phyloP scores from a whole-genome alignment of 176 grass and related monocot species.

The Panicum miliaceum region DNA sequence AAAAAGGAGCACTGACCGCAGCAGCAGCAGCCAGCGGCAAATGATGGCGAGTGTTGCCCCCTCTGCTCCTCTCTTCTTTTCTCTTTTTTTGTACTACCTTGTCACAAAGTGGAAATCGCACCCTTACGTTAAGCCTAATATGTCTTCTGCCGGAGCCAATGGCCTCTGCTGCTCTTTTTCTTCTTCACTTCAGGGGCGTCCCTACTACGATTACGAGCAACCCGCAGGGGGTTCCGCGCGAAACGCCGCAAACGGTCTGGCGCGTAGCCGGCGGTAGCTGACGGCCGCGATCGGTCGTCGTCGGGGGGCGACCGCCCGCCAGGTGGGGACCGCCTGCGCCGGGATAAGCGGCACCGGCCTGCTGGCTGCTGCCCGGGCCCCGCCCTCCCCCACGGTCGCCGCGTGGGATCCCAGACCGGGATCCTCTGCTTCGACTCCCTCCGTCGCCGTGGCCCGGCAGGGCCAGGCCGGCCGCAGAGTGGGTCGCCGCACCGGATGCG shows the following conservation, averaged over 20 bases:
- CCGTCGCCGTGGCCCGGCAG: too few relatives aligned
- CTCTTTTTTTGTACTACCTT: neutral
- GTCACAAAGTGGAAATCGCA: neutral
- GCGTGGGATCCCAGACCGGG: neutral
- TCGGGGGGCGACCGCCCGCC: too few relatives aligned
- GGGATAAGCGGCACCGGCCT: conserved; percentile 34
- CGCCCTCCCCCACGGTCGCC: neutral
- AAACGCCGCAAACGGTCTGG: neutral
- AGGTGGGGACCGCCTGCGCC: neutral
- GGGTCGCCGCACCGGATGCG: too few relatives aligned
- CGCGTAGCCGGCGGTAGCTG: neutral
- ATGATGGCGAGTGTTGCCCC: neutral
- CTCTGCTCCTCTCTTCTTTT: too few relatives aligned
- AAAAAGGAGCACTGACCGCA: neutral
- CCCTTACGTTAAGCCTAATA: conserved; percentile 27
- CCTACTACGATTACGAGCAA: neutral
- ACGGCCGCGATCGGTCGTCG: neutral
- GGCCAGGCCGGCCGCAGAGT: too few relatives aligned
- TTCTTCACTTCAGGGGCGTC: too few relatives aligned
- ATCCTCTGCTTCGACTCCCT: neutral
- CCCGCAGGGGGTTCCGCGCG: neutral
- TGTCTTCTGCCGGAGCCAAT: too few relatives aligned
- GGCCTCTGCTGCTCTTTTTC: too few relatives aligned
- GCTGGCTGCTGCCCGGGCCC: conserved; percentile 4
- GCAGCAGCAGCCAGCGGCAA: neutral